Evolutionary conservation across 306 rosid genomes (phyloP).

Genomic region (Vicia faba): DNA sequence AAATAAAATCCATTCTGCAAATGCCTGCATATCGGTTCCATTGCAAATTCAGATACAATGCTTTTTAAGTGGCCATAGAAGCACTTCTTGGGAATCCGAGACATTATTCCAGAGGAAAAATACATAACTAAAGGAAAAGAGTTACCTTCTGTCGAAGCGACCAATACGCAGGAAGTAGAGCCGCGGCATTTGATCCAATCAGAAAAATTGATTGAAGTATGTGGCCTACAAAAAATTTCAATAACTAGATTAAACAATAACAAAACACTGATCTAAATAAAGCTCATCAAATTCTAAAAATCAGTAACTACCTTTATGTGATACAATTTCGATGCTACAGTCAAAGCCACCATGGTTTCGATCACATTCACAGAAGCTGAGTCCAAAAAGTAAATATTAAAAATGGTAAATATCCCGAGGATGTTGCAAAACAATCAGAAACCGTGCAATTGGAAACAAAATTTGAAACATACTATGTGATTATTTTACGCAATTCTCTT

Average conservation of each 20-base stretch:
- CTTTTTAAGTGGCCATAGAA: neutral
- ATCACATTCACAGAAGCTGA: constrained; percentile 92
- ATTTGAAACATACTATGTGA: constrained; percentile 12
- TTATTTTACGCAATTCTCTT: constrained; percentile 4
- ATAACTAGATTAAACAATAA: constrained; percentile 15
- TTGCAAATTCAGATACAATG: neutral
- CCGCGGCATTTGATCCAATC: constrained; percentile 84
- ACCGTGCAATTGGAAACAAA: constrained; percentile 5
- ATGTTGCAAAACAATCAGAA: constrained; percentile 25
- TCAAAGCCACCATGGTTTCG: constrained; percentile 97
- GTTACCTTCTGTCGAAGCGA: constrained; percentile 83
- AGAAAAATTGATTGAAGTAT: constrained; percentile 77
- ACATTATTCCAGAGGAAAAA: neutral
- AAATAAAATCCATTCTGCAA: constrained; percentile 82
- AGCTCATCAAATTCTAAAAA: constrained; percentile 35
- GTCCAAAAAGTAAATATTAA: constrained; percentile 16
- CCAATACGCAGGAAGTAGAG: constrained; percentile 89
- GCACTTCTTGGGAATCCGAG: too few species aligned
- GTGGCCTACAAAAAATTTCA: constrained; percentile 60
- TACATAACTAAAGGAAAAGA: constrained; percentile 19
- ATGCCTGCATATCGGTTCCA: constrained; percentile 61
- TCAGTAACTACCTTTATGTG: constrained; percentile 65
- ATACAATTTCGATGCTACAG: constrained; percentile 80
- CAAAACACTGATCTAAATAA: neutral
- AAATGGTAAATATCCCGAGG: constrained; percentile 21